phyloP scores from a whole-genome alignment of 768 basidiomycete species.

The Wakefieldia striispora region DNA sequence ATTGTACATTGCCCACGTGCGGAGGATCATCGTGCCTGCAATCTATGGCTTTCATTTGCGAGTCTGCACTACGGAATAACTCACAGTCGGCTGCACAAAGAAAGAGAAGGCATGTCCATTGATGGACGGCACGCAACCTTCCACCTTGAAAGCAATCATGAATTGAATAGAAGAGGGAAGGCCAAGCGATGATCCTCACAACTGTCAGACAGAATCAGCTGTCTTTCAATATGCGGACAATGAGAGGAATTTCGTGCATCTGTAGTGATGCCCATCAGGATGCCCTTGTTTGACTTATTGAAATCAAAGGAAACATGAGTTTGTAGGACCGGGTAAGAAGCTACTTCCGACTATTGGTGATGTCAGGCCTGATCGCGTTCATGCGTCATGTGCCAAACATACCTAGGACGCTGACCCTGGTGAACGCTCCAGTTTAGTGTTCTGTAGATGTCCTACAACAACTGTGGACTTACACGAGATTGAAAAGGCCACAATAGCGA shows the following conservation, averaged over 20 bases:
- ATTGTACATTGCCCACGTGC: neutral
- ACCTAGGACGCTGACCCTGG: neutral
- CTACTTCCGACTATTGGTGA: slow-evolving; percentile 1
- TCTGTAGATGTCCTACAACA: too few relatives aligned
- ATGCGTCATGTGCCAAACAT: neutral
- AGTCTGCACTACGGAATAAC: neutral
- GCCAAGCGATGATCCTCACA: neutral
- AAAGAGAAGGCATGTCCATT: neutral
- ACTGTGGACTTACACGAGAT: neutral
- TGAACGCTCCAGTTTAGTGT: too few relatives aligned
- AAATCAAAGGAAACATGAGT: neutral
- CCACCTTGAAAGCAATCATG: neutral
- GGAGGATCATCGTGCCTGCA: neutral
- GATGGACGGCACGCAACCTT: neutral
- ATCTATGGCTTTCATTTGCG: neutral
- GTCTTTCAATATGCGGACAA: neutral
- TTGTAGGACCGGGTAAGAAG: neutral
- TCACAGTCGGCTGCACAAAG: neutral
- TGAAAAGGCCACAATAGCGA: slow-evolving; percentile 6
- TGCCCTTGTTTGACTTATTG: neutral
- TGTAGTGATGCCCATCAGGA: neutral
- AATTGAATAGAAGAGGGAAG: neutral
- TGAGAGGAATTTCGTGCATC: neutral
- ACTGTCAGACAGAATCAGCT: neutral
- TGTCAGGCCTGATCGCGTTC: neutral